Base-by-base conservation (phyloP, 2,329 filamentous ascomycete genomes). In the Seiridium unicorne region DNA sequence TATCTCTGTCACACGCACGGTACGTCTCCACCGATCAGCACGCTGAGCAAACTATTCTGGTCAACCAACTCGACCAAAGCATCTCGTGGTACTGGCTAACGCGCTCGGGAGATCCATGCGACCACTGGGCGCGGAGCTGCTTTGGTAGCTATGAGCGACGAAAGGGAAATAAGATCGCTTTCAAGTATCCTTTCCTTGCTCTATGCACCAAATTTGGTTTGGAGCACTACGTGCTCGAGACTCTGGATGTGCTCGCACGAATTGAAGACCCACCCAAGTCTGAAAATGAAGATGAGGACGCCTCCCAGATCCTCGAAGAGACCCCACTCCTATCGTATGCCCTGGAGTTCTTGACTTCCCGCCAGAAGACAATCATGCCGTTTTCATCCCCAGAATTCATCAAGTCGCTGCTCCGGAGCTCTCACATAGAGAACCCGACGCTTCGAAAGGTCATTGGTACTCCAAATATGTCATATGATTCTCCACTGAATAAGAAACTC, bases 1-100 rank as follows among this genome's bases (percentile, higher is more conserved):
- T 76, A 1, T 72, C 74, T n/a, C 68, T 76, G 64, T 71, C 74
- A 0, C 74, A 76, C 51, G 72, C 74, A 4, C 64, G 74, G 18
- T 63, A 71, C 54, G 61, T 72, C 18, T 26, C 13, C 2, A 60
- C 63, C 1, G 70, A 73, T 26, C 55, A 64, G 1, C 38, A 31
- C 4, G 7, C 40, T 10, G 55, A 66, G 3, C 61, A 67, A 55
- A 61, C 58, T 3, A 35, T n/a, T 10, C 51, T 72, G 18, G 53
- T 71, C 10, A 72, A 67, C 31, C 69, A 72, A 51, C 61, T 75
- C 35, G 62, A 74, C 49, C 60, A 58, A 40, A 66, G 69, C 1
- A 60, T 75, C 1, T 67, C 63, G 1, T 72, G 71, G 70, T 70
- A 72, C 48, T 75, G 73, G 73, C 47, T 65, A 34, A 6, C 44